Evolutionary conservation across 2,329 filamentous ascomycete genomes (phyloP), one percentile per base, ranked within the genome.

Genomic region (Phyllosticta capitalensis): DNA sequence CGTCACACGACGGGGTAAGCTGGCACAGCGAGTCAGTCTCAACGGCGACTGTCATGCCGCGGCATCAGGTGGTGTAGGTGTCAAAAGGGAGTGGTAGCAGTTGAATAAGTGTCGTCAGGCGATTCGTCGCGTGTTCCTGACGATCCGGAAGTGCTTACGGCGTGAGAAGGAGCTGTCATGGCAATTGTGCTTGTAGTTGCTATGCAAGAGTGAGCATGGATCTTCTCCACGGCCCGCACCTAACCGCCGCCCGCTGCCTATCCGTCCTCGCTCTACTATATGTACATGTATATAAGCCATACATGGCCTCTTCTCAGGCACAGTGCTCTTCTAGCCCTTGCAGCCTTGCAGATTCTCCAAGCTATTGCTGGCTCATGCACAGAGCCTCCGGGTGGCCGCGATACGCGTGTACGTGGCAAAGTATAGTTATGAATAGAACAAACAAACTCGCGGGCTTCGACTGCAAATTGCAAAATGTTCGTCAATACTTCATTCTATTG

Each of bases 1-100:
- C 58, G 58, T 59, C 58, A 59, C 58, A 51, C 58, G 58, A 51
- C 6, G 38, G 38, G 38, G 17, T 45, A 45, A 45, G 38, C 53
- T 51, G 51, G 52, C 55, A 14, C 19, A 14, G 33, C 28, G 26
- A 52, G 28, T 52, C 52, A 33, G 45, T 14, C 58, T 21, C 12
- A 9, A 14, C 26, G 33, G 9, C 10, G 19, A 7, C 24, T 19
- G 9, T 22, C 38, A 21, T 33, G 9, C 21, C 5, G 21, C 12
- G 24, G 38, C 53, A 51, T 55, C 58, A 55, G 58, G 52, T 55
- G 58, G 24, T 30, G 50, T 22, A 12, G 50, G 21, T 17, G 52
- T 30, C n/a, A n/a, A n/a, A n/a, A n/a, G 22, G 22, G 21, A 54
- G 9, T 20, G 45, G 21, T 14, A 20, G 49, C 9, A 50, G 7